Base-by-base conservation (phyloP, 1,139 yeast species). In the Pichia sp. region DNA sequence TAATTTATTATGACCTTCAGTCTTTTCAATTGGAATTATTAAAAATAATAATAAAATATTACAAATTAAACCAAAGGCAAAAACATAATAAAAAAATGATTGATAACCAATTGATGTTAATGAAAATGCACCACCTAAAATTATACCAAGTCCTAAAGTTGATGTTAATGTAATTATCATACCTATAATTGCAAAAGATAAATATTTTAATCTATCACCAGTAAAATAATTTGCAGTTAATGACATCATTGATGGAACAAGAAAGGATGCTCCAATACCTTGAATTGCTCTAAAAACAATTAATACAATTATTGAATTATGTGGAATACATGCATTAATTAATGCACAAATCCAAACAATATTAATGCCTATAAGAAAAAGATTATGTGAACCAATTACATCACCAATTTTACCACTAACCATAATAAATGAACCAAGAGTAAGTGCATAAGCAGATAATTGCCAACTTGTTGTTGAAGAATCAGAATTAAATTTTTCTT, bases 251-350 rank as follows among this genome's bases (percentile, higher is more conserved):
- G 61, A 50, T 0, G 71, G 71, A 24, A 67, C 55, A 20, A 65
- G 44, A 1, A 64, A 58, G 3, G 70, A 62, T 2, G 65, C 71
- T 11, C 62, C 59, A 12, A 67, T 51, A 12, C 71, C 71, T 48
- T 67, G 71, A 1, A 68, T 42, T 1, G 71, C 69, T 49, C 71
- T 58, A 33, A 68, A 59, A 0, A 65, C 61, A 35, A 66, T 63
- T 40, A 67, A 50, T 1, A 54, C 65, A 35, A 60, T 55, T 28
- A 67, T 52, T 12, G 54, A 45, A 4, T 61, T 55, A 24, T 60
- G 56, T 20, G 48, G 48, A 7, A 46, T n/a, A 5, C 55, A 51
- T 1, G 69, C 71, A 30, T 24, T 24, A 7, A 68, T 54, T 27
- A 67, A 49, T 4, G 64, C 53, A 39, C 62, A 59, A 0, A 66